phyloP scores from a whole-genome alignment of 257 asterid species.

The Scutellaria galericulata region DNA sequence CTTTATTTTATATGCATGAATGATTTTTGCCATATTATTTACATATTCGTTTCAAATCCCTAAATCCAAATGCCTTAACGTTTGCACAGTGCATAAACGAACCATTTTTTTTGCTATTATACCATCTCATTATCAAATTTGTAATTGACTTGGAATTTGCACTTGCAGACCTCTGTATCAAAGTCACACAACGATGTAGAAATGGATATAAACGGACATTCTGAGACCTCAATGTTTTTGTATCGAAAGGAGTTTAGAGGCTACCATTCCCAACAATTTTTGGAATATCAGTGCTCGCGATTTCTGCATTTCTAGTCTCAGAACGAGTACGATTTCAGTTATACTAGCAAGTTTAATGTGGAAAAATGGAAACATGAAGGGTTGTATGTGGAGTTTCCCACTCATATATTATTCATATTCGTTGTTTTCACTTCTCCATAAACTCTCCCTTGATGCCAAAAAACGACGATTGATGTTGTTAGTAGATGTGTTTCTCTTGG shows the following conservation, averaged over 20 bases:
- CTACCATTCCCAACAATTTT: slow-evolving; percentile 38
- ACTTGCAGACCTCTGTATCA: slow-evolving; percentile 28
- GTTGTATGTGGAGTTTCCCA: slow-evolving; percentile 33
- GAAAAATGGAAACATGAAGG: not conserved
- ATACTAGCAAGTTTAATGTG: slow-evolving; percentile 26
- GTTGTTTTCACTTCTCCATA: slow-evolving; percentile 15
- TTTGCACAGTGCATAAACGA: too few species aligned
- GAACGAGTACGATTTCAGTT: slow-evolving; percentile 29
- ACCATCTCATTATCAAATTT: too few species aligned
- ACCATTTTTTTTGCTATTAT: not conserved
- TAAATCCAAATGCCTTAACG: too few species aligned
- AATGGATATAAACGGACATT: slow-evolving; percentile 26
- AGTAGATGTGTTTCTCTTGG: not conserved
- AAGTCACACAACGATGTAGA: slow-evolving; percentile 30
- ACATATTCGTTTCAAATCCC: too few species aligned
- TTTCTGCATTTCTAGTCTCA: slow-evolving; percentile 26
- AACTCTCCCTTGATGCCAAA: not conserved
- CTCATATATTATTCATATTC: slow-evolving; percentile 30
- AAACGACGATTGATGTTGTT: not conserved
- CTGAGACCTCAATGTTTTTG: not conserved
- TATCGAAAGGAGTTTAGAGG: not conserved
- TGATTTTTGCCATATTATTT: too few species aligned
- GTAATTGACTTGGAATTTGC: not conserved
- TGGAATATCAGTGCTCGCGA: slow-evolving; percentile 31
- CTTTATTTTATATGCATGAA: too few species aligned